These are phyloP conservation scores for Pistacia vera DNA, from an alignment of 345 rosid genomes.

Conservation along the genomic window DNA sequence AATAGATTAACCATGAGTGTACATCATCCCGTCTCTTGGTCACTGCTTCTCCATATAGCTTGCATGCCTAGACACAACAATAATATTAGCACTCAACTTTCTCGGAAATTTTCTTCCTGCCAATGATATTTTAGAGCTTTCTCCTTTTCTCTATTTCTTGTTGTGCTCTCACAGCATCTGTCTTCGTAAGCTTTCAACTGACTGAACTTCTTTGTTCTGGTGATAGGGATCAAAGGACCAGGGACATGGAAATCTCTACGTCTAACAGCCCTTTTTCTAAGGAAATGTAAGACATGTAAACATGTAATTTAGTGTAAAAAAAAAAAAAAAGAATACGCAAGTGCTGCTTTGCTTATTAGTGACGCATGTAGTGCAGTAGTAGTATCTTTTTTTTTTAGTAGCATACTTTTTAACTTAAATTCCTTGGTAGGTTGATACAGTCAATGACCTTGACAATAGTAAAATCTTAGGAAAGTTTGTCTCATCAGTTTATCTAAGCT, in stretches of 20 bases:
- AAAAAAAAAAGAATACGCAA: neutral
- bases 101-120: neutral
- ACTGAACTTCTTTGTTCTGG: slow-evolving; percentile 5
- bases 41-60: neutral
- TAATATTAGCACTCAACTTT: neutral
- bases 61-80: neutral
- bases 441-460: neutral
- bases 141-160: neutral
- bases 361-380: slow-evolving; percentile 16
- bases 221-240: slow-evolving; percentile 20
- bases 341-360: neutral
- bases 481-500: neutral
- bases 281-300: slow-evolving; percentile 4
- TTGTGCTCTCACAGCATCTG: neutral
- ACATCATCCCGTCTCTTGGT: too few relatives aligned
- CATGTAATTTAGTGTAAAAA: slow-evolving; percentile 8
- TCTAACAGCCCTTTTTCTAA: slow-evolving; percentile 9
- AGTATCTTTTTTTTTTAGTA: slow-evolving; percentile 4
- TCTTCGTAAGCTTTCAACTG: neutral
- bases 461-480: neutral
- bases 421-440: neutral
- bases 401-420: neutral
- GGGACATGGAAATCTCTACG: slow-evolving; percentile 19
- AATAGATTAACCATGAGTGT: too few relatives aligned
- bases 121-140: neutral